Evolutionary conservation across 2,329 filamentous ascomycete species (phyloP).

Genomic region (Bipolaris gigantea): DNA sequence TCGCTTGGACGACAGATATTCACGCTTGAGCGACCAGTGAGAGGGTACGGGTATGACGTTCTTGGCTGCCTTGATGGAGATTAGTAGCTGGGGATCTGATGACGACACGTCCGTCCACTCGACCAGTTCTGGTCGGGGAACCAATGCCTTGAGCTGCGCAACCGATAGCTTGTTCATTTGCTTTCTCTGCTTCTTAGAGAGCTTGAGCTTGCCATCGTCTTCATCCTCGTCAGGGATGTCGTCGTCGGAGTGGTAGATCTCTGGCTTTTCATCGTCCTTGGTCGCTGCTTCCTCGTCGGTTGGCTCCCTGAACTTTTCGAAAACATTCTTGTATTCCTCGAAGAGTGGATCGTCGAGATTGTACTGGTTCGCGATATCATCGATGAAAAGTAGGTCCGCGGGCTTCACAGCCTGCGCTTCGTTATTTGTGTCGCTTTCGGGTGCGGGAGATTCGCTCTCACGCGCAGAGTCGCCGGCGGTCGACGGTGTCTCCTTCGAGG

Average conservation of each 20-base stretch:
- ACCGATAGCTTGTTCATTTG: slow-evolving; percentile 89
- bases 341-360: slow-evolving; percentile 75
- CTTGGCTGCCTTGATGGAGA: slow-evolving; percentile 91
- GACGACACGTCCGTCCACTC: slow-evolving; percentile 97
- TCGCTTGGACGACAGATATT: slow-evolving; percentile 95
- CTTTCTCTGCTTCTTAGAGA: slow-evolving; percentile 96
- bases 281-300: slow-evolving; percentile 62
- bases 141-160: slow-evolving; percentile 90
- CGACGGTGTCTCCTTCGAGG: slow-evolving; percentile 40
- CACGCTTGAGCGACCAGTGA: slow-evolving; percentile 95
- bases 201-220: slow-evolving; percentile 67
- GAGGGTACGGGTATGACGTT: slow-evolving; percentile 93
- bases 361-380: slow-evolving; percentile 51
- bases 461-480: slow-evolving; percentile 38
- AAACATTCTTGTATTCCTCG: slow-evolving; percentile 79
- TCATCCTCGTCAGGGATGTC: slow-evolving; percentile 85
- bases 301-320: slow-evolving; percentile 68
- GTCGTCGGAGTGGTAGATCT: slow-evolving; percentile 80
- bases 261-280: slow-evolving; percentile 68
- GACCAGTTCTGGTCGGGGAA: slow-evolving; percentile 87
- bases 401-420: slow-evolving; percentile 50
- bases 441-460: slow-evolving; percentile 44
- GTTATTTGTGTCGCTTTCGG: slow-evolving; percentile 40
- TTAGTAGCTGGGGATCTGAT: slow-evolving; percentile 81
- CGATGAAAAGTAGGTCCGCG: slow-evolving; percentile 41